Conservation (phyloP, 1,284 basidiomycete species). For the Neotropicomus parvogracilis region DNA sequence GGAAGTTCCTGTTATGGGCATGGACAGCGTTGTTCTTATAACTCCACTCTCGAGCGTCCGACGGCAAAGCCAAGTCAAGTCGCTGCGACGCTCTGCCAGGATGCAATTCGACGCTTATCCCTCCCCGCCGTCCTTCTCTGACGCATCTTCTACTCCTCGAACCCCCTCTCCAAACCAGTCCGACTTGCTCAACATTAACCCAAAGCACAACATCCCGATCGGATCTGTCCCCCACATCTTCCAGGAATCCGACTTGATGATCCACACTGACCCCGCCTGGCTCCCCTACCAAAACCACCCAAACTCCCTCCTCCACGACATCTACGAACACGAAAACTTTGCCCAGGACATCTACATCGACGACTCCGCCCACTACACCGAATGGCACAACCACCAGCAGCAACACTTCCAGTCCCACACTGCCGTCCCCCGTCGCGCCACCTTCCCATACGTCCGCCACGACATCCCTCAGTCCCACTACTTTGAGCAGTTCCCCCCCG, state of each 20-base stretch:
- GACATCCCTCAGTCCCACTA: conserved; percentile 46
- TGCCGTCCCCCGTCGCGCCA: conserved; percentile 57
- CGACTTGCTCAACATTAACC: conserved; percentile 37
- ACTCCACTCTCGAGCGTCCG: conserved; percentile 18
- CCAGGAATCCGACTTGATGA: conserved; percentile 40
- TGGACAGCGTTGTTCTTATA: conserved; percentile 36
- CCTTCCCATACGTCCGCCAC: conserved; percentile 68
- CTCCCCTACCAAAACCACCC: conserved; percentile 37
- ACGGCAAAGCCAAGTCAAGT: conserved; percentile 15
- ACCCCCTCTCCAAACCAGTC: conserved; percentile 60
- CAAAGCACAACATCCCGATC: conserved; percentile 44
- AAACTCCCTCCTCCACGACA: conserved; percentile 62
- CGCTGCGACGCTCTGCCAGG: conserved; percentile 21
- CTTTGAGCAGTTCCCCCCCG: conserved; percentile 28
- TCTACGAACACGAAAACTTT: conserved; percentile 65
- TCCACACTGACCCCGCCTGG: conserved; percentile 33
- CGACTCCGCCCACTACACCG: conserved; percentile 38
- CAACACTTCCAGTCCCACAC: conserved; percentile 29
- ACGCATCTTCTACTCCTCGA: conserved; percentile 58
- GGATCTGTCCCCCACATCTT: conserved; percentile 52
- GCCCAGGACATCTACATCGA: conserved; percentile 34
- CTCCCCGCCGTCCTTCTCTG: conserved; percentile 48
- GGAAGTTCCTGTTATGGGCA: conserved; percentile 21
- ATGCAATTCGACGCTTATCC: conserved; percentile 70
- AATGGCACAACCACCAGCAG: conserved; percentile 37